Percentiles rank a stretch among this genome's conserved stretches.
Conservation (phyloP, 768 basidiomycete species). For the Fistulinella prunicolor region DNA sequence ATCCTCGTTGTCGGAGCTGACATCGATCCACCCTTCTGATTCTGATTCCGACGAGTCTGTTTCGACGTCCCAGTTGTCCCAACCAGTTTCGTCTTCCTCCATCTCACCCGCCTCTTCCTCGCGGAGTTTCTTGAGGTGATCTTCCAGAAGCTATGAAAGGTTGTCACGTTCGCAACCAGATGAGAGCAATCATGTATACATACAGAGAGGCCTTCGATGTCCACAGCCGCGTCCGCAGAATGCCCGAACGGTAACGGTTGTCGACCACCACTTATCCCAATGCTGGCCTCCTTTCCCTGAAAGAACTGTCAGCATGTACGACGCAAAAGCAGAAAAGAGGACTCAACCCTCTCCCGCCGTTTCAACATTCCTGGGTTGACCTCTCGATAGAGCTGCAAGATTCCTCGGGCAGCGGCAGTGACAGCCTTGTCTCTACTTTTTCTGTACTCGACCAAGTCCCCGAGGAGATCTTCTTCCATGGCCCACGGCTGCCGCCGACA, state of each 20-base stretch:
- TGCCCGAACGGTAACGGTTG: conserved; percentile 85
- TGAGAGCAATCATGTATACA: conserved; percentile 25
- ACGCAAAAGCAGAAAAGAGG: neutral
- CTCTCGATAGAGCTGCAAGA: conserved; percentile 91
- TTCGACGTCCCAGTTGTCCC: conserved; percentile 89
- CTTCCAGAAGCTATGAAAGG: conserved; percentile 70
- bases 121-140: conserved; percentile 71
- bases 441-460: conserved; percentile 90
- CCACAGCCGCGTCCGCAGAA: conserved; percentile 63
- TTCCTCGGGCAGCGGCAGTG: conserved; percentile 80
- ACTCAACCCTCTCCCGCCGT: conserved; percentile 74
- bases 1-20: conserved; percentile 63
- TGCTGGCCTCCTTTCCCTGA: conserved; percentile 88
- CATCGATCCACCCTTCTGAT: conserved; percentile 76
- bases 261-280: conserved; percentile 60
- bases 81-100: conserved; percentile 66
- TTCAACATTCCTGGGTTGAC: conserved; percentile 93
- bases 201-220: conserved; percentile 89
- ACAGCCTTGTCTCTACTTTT: conserved; percentile 96
- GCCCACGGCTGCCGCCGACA: conserved; percentile 93
- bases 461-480: conserved; percentile 92
- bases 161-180: neutral
- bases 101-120: conserved; percentile 56
- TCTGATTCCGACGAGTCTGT: conserved; percentile 60
- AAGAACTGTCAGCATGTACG: conserved; percentile 1